Percentiles rank a stretch among this genome's conserved stretches.
These are phyloP conservation scores for Corymbia maculata DNA, from an alignment of 345 rosid genomes.

Conservation along the genomic window DNA sequence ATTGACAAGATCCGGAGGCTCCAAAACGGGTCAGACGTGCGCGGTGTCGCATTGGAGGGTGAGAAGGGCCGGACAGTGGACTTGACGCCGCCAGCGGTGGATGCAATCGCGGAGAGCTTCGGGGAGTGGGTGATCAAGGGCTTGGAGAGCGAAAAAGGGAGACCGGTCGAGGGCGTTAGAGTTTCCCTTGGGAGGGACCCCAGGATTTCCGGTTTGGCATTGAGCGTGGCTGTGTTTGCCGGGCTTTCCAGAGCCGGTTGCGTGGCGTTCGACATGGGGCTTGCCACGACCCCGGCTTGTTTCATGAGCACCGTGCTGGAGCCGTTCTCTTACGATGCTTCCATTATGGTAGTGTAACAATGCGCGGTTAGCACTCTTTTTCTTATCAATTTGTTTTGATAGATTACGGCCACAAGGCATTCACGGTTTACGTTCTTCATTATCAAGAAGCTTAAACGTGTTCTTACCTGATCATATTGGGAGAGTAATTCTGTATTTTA, in stretches of 20 bases:
- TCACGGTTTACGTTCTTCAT: background rate
- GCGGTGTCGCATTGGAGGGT: conserved; percentile 86
- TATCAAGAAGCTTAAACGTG: background rate
- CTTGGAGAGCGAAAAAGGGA: conserved; percentile 21
- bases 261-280: conserved; percentile 70
- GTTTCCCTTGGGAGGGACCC: conserved; percentile 87
- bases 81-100: conserved; percentile 73
- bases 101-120: conserved; percentile 85
- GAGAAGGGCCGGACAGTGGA: conserved; percentile 73
- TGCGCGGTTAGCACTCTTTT: background rate
- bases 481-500: background rate
- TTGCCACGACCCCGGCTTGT: conserved; percentile 96
- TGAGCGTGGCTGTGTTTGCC: conserved; percentile 70
- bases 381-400: background rate
- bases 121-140: conserved; percentile 70
- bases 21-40: conserved; percentile 85
- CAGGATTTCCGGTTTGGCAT: conserved; percentile 46
- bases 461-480: background rate
- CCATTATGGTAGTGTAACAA: conserved; percentile 57
- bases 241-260: conserved; percentile 84
- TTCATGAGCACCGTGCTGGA: conserved; percentile 78
- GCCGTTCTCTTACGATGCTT: conserved; percentile 73
- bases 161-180: conserved; percentile 18
- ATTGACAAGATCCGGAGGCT: conserved; percentile 70
- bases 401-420: background rate